phyloP scores from a whole-genome alignment of 1,139 yeast species.

The Diutina mesorugosa region DNA sequence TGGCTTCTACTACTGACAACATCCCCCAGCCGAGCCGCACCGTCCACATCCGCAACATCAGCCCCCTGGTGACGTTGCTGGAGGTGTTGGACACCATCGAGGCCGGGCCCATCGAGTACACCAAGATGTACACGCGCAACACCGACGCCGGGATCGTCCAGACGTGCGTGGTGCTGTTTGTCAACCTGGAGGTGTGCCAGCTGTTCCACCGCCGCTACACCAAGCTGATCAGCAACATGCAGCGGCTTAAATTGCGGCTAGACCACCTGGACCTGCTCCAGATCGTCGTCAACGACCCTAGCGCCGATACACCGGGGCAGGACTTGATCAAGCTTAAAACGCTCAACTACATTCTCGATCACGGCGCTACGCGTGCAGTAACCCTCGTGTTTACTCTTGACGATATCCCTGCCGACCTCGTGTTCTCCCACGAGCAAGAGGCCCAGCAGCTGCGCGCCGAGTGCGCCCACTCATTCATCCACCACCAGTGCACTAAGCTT shows the following conservation, averaged over 20 bases:
- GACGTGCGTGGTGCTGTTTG: slow-evolving; percentile 26
- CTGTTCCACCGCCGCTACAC: slow-evolving; percentile 22
- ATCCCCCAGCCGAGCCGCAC: slow-evolving; percentile 24
- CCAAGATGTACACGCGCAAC: slow-evolving; percentile 21
- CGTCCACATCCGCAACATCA: slow-evolving; percentile 20
- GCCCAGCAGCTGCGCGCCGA: slow-evolving; percentile 5
- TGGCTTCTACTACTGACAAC: slow-evolving; percentile 16
- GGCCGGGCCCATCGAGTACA: slow-evolving; percentile 32
- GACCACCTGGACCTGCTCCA: slow-evolving; percentile 19
- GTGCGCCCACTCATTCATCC: slow-evolving; percentile 9
- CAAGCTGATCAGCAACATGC: slow-evolving; percentile 16
- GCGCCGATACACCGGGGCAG: slow-evolving; percentile 7
- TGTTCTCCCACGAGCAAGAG: background rate
- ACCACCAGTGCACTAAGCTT: slow-evolving; percentile 15
- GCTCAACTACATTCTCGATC: slow-evolving; percentile 27
- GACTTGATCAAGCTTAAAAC: slow-evolving; percentile 31
- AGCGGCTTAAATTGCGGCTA: slow-evolving; percentile 14
- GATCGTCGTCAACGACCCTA: slow-evolving; percentile 17
- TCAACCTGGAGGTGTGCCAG: slow-evolving; percentile 22
- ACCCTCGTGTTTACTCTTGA: slow-evolving; percentile 9
- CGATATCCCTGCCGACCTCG: slow-evolving; percentile 3
- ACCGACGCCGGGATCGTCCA: slow-evolving; percentile 17
- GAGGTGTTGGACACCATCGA: slow-evolving; percentile 23
- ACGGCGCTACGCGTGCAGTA: slow-evolving; percentile 26
- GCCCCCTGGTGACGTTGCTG: slow-evolving; percentile 14